Conservation (phyloP, 139 green algal genomes). For the Marvania coccoides region DNA sequence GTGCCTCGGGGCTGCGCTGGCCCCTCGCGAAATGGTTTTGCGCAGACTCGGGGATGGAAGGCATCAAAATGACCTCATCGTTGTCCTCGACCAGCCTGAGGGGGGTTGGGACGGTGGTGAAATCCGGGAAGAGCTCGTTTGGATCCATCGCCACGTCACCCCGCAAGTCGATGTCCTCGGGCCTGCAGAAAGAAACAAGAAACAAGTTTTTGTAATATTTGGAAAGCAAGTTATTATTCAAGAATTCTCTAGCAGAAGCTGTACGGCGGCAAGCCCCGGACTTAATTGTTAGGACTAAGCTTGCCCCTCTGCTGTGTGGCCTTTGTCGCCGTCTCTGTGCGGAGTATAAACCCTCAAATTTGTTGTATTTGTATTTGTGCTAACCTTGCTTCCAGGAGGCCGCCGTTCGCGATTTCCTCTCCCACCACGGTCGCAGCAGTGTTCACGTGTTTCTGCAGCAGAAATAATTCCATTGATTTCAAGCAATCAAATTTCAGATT, state of each 20-base stretch:
- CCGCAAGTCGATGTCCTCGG: conserved; percentile 45
- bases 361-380: background rate
- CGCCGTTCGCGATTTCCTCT: background rate
- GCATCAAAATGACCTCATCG: conserved; percentile 49
- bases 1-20: too few relatives aligned
- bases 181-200: conserved; percentile 14
- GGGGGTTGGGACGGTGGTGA: background rate
- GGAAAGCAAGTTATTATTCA: background rate
- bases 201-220: background rate
- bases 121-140: conserved; percentile 5
- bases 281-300: too few relatives aligned
- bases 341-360: too few relatives aligned
- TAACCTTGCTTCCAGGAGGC: conserved; percentile 40
- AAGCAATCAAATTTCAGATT: background rate
- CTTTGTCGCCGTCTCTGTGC: too few relatives aligned
- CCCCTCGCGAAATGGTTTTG: too few relatives aligned
- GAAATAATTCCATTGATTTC: too few relatives aligned
- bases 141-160: background rate
- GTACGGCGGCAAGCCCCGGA: too few relatives aligned
- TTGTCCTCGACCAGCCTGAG: background rate
- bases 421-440: too few relatives aligned
- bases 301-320: too few relatives aligned
- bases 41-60: conserved; percentile 16
- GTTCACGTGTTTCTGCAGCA: too few relatives aligned
- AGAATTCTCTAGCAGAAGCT: too few relatives aligned